Base-by-base conservation (phyloP, 2,329 filamentous ascomycete species). In the Curvularia eragrostidis region DNA sequence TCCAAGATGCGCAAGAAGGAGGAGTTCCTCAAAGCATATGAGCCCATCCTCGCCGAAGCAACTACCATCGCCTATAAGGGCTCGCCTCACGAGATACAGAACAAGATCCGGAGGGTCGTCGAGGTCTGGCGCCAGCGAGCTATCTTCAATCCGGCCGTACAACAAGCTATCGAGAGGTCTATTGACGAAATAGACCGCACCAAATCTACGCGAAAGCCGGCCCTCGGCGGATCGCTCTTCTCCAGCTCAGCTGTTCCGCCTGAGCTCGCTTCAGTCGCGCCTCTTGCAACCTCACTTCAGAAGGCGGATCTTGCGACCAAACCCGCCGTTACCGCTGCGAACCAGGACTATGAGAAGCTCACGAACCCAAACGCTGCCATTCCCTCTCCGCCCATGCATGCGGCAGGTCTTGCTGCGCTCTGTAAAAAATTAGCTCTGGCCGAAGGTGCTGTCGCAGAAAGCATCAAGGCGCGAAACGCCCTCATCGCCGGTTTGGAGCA, bases 1-100 rank as follows among this genome's bases (percentile, higher is more conserved):
- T 97, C 93, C 23, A 96, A 96, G 78, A 94, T 91, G 47, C 89
- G 94, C 34, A 89, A 90, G 62, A 97, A 96, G 78, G 88, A 93
- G 52, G 95, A 99, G 69, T 99, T 99, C 68, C 85, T 97, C 13
- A 85, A 90, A 60, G 94, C 95, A 7, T 98, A 97, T 77, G 90
- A 94, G 44, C 93, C 95, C 4, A 83, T 97, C 66, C 91, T 99
- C 62, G 91, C 91, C 19, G 95, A 99, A 76, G 94, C 93, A n/a
- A 89, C 90, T 9, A 85, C 91, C 13, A 83, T 86, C n/a, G 94
- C 95, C 38, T 99, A 98, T 77, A 96, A 94, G 77, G 92, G 93
- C 59, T 89, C 93, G 1, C 65, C 71, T 9, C 87, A 91, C 7
- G 94, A 99, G 50, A 87, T 97, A 26, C 95, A 98, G 75, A 85